Conservation (phyloP, 1,139 yeast genomes). For the Magnusiomyces tetraspermus region DNA sequence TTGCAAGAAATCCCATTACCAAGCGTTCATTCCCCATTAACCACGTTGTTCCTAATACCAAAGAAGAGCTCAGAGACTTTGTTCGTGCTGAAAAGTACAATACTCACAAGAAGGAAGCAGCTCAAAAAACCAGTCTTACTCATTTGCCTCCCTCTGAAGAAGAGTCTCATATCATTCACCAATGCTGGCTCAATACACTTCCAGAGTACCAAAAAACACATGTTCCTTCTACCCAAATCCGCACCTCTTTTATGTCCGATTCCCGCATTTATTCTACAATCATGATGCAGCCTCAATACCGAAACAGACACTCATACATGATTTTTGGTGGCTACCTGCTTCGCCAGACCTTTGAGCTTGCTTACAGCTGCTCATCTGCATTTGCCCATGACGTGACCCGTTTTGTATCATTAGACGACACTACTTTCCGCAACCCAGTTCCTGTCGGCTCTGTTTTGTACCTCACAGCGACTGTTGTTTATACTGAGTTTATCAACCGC, state of each 20-base stretch:
- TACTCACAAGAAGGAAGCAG: slow-evolving; percentile 70
- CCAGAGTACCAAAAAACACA: slow-evolving; percentile 34
- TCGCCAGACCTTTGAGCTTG: slow-evolving; percentile 86
- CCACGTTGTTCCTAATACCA: slow-evolving; percentile 62
- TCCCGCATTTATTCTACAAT: slow-evolving; percentile 63
- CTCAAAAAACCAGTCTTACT: slow-evolving; percentile 48
- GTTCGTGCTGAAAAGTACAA: slow-evolving; percentile 85
- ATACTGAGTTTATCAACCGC: slow-evolving; percentile 42
- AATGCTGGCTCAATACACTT: slow-evolving; percentile 45
- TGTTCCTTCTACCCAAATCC: slow-evolving; percentile 23
- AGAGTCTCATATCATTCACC: slow-evolving; percentile 67
- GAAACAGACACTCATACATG: slow-evolving; percentile 90
- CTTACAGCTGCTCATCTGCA: slow-evolving; percentile 85
- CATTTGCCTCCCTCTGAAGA: slow-evolving; percentile 52
- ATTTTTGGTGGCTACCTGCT: slow-evolving; percentile 88
- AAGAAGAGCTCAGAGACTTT: slow-evolving; percentile 71
- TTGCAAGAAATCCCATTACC: slow-evolving; percentile 85
- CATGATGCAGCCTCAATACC: slow-evolving; percentile 92
- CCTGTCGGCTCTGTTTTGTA: slow-evolving; percentile 88
- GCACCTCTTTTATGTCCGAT: slow-evolving; percentile 46
- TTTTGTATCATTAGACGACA: slow-evolving; percentile 80
- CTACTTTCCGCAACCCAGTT: slow-evolving; percentile 86
- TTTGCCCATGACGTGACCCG: slow-evolving; percentile 77
- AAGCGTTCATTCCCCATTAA: slow-evolving; percentile 82
- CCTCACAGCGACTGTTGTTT: slow-evolving; percentile 71